These are phyloP conservation scores for Penstemon davidsonii DNA, from an alignment of 257 asterid species.

Conservation along the genomic window DNA sequence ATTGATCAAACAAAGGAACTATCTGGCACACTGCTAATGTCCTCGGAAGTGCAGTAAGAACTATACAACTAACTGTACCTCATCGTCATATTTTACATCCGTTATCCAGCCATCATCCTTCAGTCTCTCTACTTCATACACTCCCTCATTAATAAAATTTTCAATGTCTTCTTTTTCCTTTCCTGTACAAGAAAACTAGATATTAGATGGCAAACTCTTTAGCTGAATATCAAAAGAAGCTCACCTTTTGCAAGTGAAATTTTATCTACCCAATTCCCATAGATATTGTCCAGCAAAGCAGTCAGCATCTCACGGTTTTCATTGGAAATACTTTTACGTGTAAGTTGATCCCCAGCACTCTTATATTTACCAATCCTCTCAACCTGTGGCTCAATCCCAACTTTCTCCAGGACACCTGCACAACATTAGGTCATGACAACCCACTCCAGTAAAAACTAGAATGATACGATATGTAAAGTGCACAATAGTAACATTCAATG, in stretches of 20 bases:
- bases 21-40: slow-evolving; percentile 5
- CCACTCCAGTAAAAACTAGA: slow-evolving; percentile 28
- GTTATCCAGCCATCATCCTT: slow-evolving; percentile 98
- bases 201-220: slow-evolving; percentile 17
- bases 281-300: slow-evolving; percentile 77
- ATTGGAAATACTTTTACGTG: slow-evolving; percentile 73
- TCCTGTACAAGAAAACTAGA: slow-evolving; percentile 48
- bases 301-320: slow-evolving; percentile 92
- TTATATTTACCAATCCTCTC: slow-evolving; percentile 90
- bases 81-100: slow-evolving; percentile 90
- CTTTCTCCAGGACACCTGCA: slow-evolving; percentile 85
- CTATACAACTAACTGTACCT: slow-evolving; percentile 54
- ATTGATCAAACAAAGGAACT: slow-evolving; percentile 18
- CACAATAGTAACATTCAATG: too few species aligned
- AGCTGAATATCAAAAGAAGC: slow-evolving; percentile 16
- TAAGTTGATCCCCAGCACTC: slow-evolving; percentile 93
- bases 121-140: slow-evolving; percentile 72
- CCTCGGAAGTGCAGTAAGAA: slow-evolving; percentile 18
- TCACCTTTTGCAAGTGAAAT: slow-evolving; percentile 72
- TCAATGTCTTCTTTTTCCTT: slow-evolving; percentile 78
- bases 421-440: slow-evolving; percentile 31
- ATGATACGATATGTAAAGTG: slow-evolving; percentile 20
- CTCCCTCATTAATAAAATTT: slow-evolving; percentile 88
- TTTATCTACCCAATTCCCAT: slow-evolving; percentile 77
- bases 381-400: slow-evolving; percentile 92